phyloP scores from a whole-genome alignment of 2,329 filamentous ascomycete genomes.

The Zymoseptoria brevis region DNA sequence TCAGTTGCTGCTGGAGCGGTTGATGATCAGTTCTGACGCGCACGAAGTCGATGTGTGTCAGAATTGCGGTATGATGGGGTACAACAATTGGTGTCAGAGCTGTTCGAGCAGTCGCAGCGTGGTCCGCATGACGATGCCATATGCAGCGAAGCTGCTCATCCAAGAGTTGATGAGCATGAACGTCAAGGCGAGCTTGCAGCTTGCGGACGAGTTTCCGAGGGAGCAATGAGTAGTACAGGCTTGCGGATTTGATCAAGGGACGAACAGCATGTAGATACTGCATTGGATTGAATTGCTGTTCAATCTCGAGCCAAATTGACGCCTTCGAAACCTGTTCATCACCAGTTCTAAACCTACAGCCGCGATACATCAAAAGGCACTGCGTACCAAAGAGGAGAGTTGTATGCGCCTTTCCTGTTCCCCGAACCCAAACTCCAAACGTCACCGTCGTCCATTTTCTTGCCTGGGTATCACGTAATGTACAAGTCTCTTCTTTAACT shows the following conservation, averaged over 20 bases:
- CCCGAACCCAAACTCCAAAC: background rate
- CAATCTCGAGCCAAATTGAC: background rate
- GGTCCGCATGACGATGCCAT: slow-evolving; percentile 91
- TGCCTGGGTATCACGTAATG: background rate
- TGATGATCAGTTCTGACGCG: slow-evolving; percentile 91
- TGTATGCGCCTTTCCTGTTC: background rate
- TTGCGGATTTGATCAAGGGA: background rate
- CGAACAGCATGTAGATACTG: background rate
- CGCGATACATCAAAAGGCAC: background rate
- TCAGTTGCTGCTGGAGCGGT: slow-evolving; percentile 80
- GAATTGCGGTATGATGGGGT: slow-evolving; percentile 88
- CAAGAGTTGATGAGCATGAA: slow-evolving; percentile 99
- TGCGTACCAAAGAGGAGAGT: background rate
- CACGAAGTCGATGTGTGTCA: slow-evolving; percentile 92
- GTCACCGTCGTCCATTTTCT: background rate
- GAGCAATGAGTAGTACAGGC: slow-evolving; percentile 10
- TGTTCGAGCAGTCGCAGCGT: slow-evolving; percentile 80
- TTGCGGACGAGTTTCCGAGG: slow-evolving; percentile 84
- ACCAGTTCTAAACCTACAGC: too few relatives aligned
- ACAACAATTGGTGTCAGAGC: slow-evolving; percentile 87
- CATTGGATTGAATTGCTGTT: background rate
- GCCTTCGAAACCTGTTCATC: too few relatives aligned
- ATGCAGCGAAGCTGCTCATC: slow-evolving; percentile 90
- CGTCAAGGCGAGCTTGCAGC: slow-evolving; percentile 80
- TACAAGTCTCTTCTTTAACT: background rate